Evolutionary conservation across 2,329 filamentous ascomycete genomes (phyloP), one percentile per base, ranked within the genome.

Genomic region (Trichoderma atrobrunneum): DNA sequence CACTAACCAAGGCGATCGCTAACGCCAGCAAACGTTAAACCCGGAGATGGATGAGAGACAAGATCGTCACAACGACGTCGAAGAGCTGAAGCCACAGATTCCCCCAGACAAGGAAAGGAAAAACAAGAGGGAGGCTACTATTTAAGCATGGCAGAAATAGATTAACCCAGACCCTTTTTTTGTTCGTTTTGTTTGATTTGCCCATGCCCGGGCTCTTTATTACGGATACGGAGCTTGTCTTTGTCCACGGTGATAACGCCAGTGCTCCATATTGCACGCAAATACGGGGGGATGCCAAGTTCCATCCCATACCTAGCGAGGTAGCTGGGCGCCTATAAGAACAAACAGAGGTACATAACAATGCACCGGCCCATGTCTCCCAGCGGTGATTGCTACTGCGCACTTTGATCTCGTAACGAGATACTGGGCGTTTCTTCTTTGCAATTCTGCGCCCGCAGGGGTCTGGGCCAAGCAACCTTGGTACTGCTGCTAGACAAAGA

Each of bases 51-150:
- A 56, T 16, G 24, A 61, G 39, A 57, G 70, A n/a, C 57, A 63
- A 72, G 70, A 72, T 72, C 70, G 70, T 72, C 70, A 72, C 70
- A 12, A 68, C 70, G 70, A 72, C 70, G 70, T 72, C 56, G 70
- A 51, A 61, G 43, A 18, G 66, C 56, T 34, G 48, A 48, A 71
- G 56, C 56, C 56, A 68, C 65, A 54, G 39, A 65, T 65, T 18
- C 43, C 39, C 61, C 43, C 61, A 51, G 26, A 43, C 65, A 30
- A 43, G 51, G 36, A 39, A 39, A 39, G 16, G 36, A 39, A n/a
- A 26, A 54, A 54, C 43, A 30, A 30, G 30, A 61, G 59, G 59
- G 43, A 57, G 66, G 66, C 66, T 48, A 28, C 21, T 70, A 70
- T 70, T 70, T 70, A 70, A 70, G 68, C 68, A 57, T 43, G 59